Conservation (phyloP, 176 grass and related monocot species). For the Oryza rufipogon region DNA sequence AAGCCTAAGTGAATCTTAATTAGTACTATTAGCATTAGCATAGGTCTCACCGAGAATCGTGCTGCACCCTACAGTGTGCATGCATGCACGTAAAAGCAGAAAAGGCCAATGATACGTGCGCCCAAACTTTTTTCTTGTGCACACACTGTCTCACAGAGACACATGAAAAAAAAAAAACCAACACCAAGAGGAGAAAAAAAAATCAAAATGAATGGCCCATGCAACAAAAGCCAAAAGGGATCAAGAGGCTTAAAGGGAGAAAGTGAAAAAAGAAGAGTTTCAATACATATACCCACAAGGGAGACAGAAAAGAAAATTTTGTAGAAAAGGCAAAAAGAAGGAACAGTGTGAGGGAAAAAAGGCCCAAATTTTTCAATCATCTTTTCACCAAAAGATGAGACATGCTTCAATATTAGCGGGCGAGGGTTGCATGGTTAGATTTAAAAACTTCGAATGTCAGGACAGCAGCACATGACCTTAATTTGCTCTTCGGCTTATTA, state of each 20-base stretch:
- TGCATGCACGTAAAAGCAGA: conserved; percentile 49
- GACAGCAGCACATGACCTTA: background rate
- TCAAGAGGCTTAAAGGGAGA: conserved; percentile 24
- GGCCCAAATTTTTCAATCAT: conserved; percentile 34
- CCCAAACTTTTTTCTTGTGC: conserved; percentile 22
- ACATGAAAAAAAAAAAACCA: conserved; percentile 25
- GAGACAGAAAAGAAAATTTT: conserved; percentile 10
- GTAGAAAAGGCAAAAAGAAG: conserved; percentile 34
- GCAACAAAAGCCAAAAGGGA: conserved; percentile 48
- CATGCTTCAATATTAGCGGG: conserved; percentile 5
- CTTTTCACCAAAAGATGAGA: conserved; percentile 48
- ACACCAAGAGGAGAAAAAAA: conserved; percentile 9
- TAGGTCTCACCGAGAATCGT: conserved; percentile 39
- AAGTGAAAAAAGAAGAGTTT: conserved; percentile 36
- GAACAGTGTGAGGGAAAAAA: conserved; percentile 11
- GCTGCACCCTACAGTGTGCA: conserved; percentile 29
- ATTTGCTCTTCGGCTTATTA: no score
- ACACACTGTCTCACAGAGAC: conserved; percentile 13
- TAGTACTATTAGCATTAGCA: background rate
- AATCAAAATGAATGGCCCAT: conserved; percentile 34
- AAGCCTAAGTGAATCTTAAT: background rate
- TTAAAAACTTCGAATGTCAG: background rate
- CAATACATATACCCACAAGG: conserved; percentile 28
- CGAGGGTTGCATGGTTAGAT: background rate
- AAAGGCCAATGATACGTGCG: conserved; percentile 53